Conservation (phyloP, 2,329 filamentous ascomycete genomes). For the Huntiella decipiens region DNA sequence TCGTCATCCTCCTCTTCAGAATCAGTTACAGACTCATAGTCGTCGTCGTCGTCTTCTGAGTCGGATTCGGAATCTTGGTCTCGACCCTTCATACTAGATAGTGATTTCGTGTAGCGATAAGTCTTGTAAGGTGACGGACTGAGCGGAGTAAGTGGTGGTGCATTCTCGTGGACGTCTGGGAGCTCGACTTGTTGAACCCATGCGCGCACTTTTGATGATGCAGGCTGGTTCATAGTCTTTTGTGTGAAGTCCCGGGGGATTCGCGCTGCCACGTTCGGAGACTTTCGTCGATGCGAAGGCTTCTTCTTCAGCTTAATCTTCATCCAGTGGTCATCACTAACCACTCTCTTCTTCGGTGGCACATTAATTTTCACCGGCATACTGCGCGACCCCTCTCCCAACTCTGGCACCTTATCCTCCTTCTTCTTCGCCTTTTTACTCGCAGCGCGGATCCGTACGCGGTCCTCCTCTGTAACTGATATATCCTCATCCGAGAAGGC, state of each 20-base stretch:
- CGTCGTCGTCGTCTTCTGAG: neutral
- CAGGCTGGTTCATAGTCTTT: conserved; percentile 33
- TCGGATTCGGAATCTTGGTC: conserved; percentile 3
- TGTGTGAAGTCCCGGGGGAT: conserved; percentile 41
- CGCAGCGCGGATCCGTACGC: conserved; percentile 35
- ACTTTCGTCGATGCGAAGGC: conserved; percentile 17
- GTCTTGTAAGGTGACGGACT: conserved; percentile 3
- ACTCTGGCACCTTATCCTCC: neutral
- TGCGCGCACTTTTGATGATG: conserved; percentile 40
- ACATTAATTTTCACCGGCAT: conserved; percentile 21
- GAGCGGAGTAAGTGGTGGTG: conserved; percentile 3
- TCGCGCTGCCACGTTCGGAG: conserved; percentile 14
- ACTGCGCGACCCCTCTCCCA: conserved; percentile 10
- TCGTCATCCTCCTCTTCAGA: neutral
- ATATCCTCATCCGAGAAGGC: conserved; percentile 39
- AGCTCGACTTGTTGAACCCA: conserved; percentile 40
- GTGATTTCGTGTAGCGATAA: conserved; percentile 7
- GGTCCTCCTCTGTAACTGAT: conserved; percentile 42
- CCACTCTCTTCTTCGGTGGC: conserved; percentile 74
- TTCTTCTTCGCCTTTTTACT: conserved; percentile 15
- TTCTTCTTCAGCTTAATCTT: conserved; percentile 36
- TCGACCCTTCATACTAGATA: conserved; percentile 7
- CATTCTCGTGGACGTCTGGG: conserved; percentile 19
- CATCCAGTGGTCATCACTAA: conserved; percentile 85
- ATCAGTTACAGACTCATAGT: conserved; percentile 3